Percentiles rank a stretch among this genome's conserved stretches.
phyloP scores from a whole-genome alignment of 352 stramenopile genomes.

The Phytopythium litorale region DNA sequence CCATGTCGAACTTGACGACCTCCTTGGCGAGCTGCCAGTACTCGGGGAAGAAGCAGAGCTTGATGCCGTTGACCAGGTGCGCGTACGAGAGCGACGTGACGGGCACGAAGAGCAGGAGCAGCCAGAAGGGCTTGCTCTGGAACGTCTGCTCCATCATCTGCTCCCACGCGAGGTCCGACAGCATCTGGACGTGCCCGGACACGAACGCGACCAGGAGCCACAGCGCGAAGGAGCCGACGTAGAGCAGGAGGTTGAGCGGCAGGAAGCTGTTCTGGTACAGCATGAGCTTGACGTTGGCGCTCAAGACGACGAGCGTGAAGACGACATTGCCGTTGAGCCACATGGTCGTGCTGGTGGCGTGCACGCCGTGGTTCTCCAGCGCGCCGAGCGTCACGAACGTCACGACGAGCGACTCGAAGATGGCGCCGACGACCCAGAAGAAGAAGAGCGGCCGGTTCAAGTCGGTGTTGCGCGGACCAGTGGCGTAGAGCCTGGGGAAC shows the following conservation, averaged over 20 bases:
- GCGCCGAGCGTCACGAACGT: conserved; percentile 47
- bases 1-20: conserved; percentile 61
- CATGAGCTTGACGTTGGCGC: conserved; percentile 76
- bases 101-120: conserved; percentile 50
- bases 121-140: conserved; percentile 46
- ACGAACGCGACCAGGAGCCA: conserved; percentile 64
- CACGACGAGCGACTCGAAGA: conserved; percentile 73
- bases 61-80: conserved; percentile 50
- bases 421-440: conserved; percentile 61
- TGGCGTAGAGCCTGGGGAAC: conserved; percentile 69
- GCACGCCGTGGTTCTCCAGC: conserved; percentile 32
- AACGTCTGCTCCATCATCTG: conserved; percentile 68
- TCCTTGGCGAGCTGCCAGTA: conserved; percentile 82
- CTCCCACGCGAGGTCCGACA: conserved; percentile 76
- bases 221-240: conserved; percentile 49
- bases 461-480: conserved; percentile 56
- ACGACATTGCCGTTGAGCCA: conserved; percentile 80
- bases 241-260: conserved; percentile 62
- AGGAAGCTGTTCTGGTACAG: conserved; percentile 79
- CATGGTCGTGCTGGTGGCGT: conserved; percentile 46
- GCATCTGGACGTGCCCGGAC: conserved; percentile 37
- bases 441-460: conserved; percentile 66
- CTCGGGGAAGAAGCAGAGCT: conserved; percentile 60
- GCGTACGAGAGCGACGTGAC: conserved; percentile 46
- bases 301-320: conserved; percentile 73